Base-by-base conservation (phyloP, 23 red algal genomes). In the Gracilaria domingensis region DNA sequence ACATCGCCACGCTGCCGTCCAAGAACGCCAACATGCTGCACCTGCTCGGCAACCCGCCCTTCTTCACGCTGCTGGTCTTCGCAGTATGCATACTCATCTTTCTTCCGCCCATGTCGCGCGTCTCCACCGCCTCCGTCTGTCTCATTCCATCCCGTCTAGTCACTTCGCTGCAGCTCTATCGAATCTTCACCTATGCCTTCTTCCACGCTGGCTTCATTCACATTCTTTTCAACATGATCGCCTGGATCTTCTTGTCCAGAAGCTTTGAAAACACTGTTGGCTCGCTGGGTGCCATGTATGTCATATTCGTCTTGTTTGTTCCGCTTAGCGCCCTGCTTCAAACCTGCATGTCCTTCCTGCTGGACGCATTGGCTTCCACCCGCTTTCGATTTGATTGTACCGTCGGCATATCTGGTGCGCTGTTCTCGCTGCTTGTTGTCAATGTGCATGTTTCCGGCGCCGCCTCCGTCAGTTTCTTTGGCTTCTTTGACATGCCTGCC, bases 191-290 rank as follows among this genome's bases (percentile, higher is more conserved):
- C 12, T 55, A 9, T 18, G 65, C 91, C 50, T 94, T 94, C 81
- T 87, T 94, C 64, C 91, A 94, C 56, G 82, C 53, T 45, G 81
- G 81, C 38, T 87, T 87, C 23, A 49, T 94, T 21, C 91, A 94
- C 82, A 75, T 94, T 14, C 65, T 94, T 5, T 76, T 94, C 82
- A 94, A 94, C 81, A 60, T 87, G 25, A 64, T 87, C 36, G 64
- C 91, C 12, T 94, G 78, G 81, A 26, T 77, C 25, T 39, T 87
- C 35, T 24, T 94, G n/a, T 42, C 45, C 35, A 45, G 18, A 6
- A 28, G 61, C 54, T 92, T 83, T 39, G 91, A 94, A 45, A 38
- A 58, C 44, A 48, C 77, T n/a, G 66, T 86, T n/a, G 81, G 82
- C 0, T 81, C 91, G 11, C 57, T 94, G 12, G 48, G 49, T 39